Evolutionary conservation across 2,329 filamentous ascomycete genomes (phyloP).

Genomic region (Polytolypa hystricis): DNA sequence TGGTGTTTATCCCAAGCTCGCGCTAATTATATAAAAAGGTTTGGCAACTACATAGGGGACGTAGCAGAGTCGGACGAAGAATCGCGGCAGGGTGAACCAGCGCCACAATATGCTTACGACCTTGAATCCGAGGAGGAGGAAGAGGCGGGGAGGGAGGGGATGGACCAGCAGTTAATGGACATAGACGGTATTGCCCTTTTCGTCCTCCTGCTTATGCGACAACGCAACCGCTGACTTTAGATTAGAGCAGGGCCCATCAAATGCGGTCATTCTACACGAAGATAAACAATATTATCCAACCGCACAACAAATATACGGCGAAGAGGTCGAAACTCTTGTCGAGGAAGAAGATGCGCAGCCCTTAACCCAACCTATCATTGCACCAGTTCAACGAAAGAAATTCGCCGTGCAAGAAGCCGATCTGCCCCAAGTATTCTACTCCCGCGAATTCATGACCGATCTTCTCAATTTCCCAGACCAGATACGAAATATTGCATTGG

Average conservation of each 20-base stretch:
- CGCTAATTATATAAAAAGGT: slow-evolving; percentile 44
- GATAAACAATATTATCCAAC: slow-evolving; percentile 99
- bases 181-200: slow-evolving; percentile 52
- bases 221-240: slow-evolving; percentile 11
- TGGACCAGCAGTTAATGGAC: slow-evolving; percentile 84
- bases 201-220: slow-evolving; percentile 11
- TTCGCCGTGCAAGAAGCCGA: slow-evolving; percentile 89
- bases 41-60: slow-evolving; percentile 97
- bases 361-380: slow-evolving; percentile 83
- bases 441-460: slow-evolving; percentile 86
- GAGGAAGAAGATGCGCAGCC: slow-evolving; percentile 96
- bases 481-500: slow-evolving; percentile 82
- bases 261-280: slow-evolving; percentile 95
- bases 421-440: slow-evolving; percentile 77
- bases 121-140: slow-evolving; percentile 56
- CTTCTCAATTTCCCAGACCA: slow-evolving; percentile 94
- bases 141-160: slow-evolving; percentile 49
- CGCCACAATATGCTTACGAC: slow-evolving; percentile 68
- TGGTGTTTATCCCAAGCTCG: slow-evolving; percentile 2
- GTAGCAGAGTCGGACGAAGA: slow-evolving; percentile 82
- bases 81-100: slow-evolving; percentile 60
- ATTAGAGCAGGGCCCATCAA: slow-evolving; percentile 71
- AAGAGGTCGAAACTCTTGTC: slow-evolving; percentile 88
- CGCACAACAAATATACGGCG: slow-evolving; percentile 89
- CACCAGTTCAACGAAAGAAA: slow-evolving; percentile 86